Evolutionary conservation across 2,329 filamentous ascomycete genomes (phyloP).

Genomic region (Fonsecaea erecta): DNA sequence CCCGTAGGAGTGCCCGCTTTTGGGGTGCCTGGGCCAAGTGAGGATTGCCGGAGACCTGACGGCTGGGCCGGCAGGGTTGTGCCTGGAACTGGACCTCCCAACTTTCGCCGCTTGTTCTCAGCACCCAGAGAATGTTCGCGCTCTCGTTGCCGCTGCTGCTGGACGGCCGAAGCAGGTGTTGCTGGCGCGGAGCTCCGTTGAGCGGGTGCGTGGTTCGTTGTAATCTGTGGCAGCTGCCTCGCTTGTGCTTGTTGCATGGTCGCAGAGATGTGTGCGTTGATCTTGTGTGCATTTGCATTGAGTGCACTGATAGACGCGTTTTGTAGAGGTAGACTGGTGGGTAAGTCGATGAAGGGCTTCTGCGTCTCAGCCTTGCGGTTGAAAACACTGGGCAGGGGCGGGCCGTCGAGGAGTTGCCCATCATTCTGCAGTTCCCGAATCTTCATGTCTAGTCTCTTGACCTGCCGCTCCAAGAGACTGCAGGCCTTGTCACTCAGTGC

Average conservation of each 20-base stretch:
- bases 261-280: slow-evolving; percentile 53
- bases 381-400: slow-evolving; percentile 64
- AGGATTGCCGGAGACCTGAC: slow-evolving; percentile 64
- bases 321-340: slow-evolving; percentile 57
- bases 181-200: slow-evolving; percentile 51
- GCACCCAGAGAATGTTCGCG: slow-evolving; percentile 61
- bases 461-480: slow-evolving; percentile 64
- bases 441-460: slow-evolving; percentile 66
- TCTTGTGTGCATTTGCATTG: slow-evolving; percentile 56
- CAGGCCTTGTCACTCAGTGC: slow-evolving; percentile 64
- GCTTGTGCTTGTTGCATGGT: slow-evolving; percentile 40
- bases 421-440: slow-evolving; percentile 64
- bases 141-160: slow-evolving; percentile 49
- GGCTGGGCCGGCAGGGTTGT: slow-evolving; percentile 56
- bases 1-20: slow-evolving; percentile 60
- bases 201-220: slow-evolving; percentile 23
- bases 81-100: slow-evolving; percentile 48
- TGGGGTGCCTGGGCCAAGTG: slow-evolving; percentile 66
- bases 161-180: slow-evolving; percentile 47
- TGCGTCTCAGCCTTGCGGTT: slow-evolving; percentile 54
- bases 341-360: slow-evolving; percentile 56
- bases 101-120: slow-evolving; percentile 64
- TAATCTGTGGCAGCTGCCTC: slow-evolving; percentile 40
- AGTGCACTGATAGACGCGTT: slow-evolving; percentile 61
- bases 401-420: slow-evolving; percentile 63